Evolutionary conservation across 345 rosid genomes (phyloP).

Genomic region (Gossypium australe): DNA sequence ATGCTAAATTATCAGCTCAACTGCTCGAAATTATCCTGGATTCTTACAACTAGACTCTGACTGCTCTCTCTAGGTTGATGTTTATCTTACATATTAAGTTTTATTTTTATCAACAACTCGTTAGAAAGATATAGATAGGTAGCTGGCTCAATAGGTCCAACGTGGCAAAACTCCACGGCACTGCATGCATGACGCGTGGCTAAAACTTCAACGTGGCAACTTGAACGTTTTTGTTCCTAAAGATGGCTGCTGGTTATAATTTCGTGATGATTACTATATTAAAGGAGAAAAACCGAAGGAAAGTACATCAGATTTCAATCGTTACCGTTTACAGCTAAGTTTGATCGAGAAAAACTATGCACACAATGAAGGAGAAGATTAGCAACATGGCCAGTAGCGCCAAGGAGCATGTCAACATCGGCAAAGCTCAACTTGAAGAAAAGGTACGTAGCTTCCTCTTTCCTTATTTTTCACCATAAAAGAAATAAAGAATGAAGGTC

Average conservation of each 20-base stretch:
- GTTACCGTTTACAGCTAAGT: background rate
- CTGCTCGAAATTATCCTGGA: background rate
- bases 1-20: no score
- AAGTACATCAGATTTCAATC: background rate
- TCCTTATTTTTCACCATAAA: background rate
- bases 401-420: slow-evolving; percentile 48
- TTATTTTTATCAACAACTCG: background rate
- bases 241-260: background rate
- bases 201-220: background rate
- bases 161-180: background rate
- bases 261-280: no score
- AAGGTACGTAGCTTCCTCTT: slow-evolving; percentile 22
- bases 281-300: background rate
- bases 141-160: background rate
- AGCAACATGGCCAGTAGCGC: slow-evolving; percentile 46
- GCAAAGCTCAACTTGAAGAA: slow-evolving; percentile 49
- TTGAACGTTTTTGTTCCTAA: background rate
- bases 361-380: background rate
- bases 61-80: background rate
- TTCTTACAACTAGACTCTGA: background rate
- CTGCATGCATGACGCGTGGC: slow-evolving; percentile 17
- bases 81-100: background rate
- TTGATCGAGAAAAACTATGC: background rate
- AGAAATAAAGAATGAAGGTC: background rate
- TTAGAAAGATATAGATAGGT: background rate